Base-by-base conservation (phyloP, 2,329 filamentous ascomycete genomes). In the Cladophialophora yegresii region DNA sequence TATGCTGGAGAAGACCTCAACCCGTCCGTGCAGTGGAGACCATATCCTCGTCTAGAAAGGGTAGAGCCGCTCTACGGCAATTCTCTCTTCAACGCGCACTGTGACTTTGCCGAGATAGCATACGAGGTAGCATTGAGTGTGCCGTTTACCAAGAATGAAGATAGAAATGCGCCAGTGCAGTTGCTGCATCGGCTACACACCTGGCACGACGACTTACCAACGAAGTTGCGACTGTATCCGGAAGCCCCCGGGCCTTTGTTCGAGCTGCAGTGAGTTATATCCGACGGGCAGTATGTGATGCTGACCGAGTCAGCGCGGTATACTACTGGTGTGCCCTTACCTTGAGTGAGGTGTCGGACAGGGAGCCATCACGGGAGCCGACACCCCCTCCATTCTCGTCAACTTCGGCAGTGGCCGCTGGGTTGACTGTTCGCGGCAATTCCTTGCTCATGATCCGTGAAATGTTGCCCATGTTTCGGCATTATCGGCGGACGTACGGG, bases 71-170 rank as follows among this genome's bases (percentile, higher is more conserved):
- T 58, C 10, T 58, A 58, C 22, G 55, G 55, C 28, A 45, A 58
- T 13, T 16, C 40, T 5, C 26, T 58, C 8, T 43, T 58, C 22
- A 33, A 58, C 20, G 55, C 55, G 1, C 49, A 50, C 30, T 58
- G 55, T 33, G 55, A 58, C 55, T 58, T 58, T 43, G 55, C 55
- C n/a, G 55, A 58, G 28, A 58, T 58, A 13, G 55, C 55, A 33
- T 58, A 58, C 40, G 55, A 49, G 43, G 55, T 58, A 32, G 55
- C 55, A 10, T 58, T 58, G 28, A 58, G 55, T 13, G 55, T 58
- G 26, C 26, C 55, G 12, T 58, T 58, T 16, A 49, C 26, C 8
- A 5, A 20, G 8, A 23, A 20, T 16, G n/a, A 20, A 22, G 40
- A 58, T 45, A 40, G 13, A 23, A 50, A 58, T 49, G 28, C 28